A percentile compares a stretch with the other conserved stretches of the same genome.
phyloP scores from a whole-genome alignment of 2,329 filamentous ascomycete species.

The Fusarium continuum region DNA sequence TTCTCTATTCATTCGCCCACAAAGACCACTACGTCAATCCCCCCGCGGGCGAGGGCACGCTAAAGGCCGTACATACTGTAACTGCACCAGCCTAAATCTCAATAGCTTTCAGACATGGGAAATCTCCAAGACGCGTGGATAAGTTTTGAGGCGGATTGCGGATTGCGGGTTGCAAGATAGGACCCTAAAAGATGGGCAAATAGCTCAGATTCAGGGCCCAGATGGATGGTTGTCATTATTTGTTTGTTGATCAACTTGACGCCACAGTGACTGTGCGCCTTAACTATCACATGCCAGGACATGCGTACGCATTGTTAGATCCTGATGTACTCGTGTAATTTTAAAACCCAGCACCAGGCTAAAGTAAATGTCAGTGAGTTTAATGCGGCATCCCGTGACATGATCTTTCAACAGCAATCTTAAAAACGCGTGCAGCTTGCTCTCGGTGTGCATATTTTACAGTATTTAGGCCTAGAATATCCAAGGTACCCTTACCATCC shows the following conservation, averaged over 20 bases:
- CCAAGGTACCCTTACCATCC: not conserved
- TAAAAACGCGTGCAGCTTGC: not conserved
- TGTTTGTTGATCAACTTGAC: not conserved
- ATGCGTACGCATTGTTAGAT: conserved; percentile 3
- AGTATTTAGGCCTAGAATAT: not conserved
- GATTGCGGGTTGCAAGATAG: not conserved
- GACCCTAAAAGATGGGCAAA: not conserved
- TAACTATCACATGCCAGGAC: conserved; percentile 15
- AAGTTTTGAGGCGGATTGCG: not conserved
- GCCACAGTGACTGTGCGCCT: not conserved
- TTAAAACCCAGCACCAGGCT: not conserved
- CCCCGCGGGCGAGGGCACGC: conserved; percentile 38
- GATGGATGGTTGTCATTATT: not conserved
- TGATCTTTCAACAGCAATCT: not conserved
- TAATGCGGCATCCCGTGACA: not conserved
- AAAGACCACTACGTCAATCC: conserved; percentile 25
- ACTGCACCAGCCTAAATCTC: conserved; percentile 19
- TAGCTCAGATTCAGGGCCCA: not conserved
- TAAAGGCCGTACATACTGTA: conserved; percentile 17
- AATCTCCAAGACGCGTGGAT: not conserved
- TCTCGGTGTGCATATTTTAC: not conserved
- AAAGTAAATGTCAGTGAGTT: not conserved
- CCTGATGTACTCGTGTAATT: not conserved
- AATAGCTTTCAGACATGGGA: conserved; percentile 15
- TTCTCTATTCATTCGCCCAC: conserved; percentile 25